Evolutionary conservation across 306 rosid species (phyloP).

Genomic region (Vachellia collinsii): DNA sequence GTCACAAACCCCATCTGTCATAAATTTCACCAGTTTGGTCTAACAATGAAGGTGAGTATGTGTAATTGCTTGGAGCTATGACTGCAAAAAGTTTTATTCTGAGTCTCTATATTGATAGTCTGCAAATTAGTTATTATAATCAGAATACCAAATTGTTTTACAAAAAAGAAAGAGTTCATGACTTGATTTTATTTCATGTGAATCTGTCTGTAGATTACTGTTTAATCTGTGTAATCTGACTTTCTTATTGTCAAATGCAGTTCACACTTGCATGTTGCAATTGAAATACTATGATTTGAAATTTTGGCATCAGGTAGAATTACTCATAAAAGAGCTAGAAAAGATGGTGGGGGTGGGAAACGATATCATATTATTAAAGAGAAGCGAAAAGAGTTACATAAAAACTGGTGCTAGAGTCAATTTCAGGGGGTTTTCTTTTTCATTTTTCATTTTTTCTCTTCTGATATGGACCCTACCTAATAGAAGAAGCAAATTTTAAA

Average conservation of each 20-base stretch:
- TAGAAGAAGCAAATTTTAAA: slow-evolving; percentile 45
- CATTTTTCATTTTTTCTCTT: background rate
- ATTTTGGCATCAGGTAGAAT: slow-evolving; percentile 24
- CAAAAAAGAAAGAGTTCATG: background rate
- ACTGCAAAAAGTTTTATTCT: background rate
- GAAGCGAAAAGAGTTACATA: slow-evolving; percentile 6
- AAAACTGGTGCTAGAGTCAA: slow-evolving; percentile 47
- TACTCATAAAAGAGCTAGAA: slow-evolving; percentile 21
- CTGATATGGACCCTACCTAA: slow-evolving; percentile 45
- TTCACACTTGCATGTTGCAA: slow-evolving; percentile 18
- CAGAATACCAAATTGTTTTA: background rate
- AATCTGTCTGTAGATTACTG: background rate
- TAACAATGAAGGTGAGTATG: background rate
- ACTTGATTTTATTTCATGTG: background rate
- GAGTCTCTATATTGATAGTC: background rate
- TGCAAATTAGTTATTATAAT: background rate
- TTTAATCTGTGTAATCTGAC: background rate
- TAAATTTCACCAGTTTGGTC: background rate
- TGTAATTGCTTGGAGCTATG: background rate
- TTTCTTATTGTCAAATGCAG: background rate
- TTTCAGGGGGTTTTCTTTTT: slow-evolving; percentile 26
- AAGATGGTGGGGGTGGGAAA: slow-evolving; percentile 29
- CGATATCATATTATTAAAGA: slow-evolving; percentile 12
- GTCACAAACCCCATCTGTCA: slow-evolving; percentile 25
- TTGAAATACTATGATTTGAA: slow-evolving; percentile 38